Evolutionary conservation across 352 stramenopile species (phyloP).

Genomic region (Globisporangium acanthophoron): DNA sequence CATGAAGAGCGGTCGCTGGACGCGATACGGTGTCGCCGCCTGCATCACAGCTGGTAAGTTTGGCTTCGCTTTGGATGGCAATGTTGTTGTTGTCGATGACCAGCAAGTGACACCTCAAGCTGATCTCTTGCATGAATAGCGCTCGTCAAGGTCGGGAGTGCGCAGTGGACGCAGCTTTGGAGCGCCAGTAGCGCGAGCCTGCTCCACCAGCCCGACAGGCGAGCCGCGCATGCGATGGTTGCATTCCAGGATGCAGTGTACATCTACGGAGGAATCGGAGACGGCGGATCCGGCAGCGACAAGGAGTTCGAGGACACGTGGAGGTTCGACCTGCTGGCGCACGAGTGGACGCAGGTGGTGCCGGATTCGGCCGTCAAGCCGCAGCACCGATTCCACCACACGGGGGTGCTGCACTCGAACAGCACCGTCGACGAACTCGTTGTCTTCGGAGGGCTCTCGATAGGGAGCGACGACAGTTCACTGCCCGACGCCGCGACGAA

Average conservation of each 20-base stretch:
- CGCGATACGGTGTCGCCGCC: neutral
- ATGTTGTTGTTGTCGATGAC: neutral
- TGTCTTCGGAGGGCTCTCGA: constrained; percentile 45
- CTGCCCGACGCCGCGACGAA: neutral
- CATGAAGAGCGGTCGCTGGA: constrained; percentile 1
- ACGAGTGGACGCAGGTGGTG: constrained; percentile 29
- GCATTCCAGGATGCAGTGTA: constrained; percentile 48
- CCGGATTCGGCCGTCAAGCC: constrained; percentile 16
- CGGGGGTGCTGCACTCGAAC: constrained; percentile 36
- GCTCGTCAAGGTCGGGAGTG: constrained; percentile 2
- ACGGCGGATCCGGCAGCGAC: constrained; percentile 17
- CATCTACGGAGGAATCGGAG: constrained; percentile 54
- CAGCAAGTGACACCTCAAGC: neutral
- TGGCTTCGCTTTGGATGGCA: too few species aligned
- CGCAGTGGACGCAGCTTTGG: constrained; percentile 55
- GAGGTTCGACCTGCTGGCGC: constrained; percentile 35
- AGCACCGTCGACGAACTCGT: constrained; percentile 35
- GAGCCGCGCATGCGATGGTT: constrained; percentile 48
- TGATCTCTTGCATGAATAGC: constrained; percentile 1
- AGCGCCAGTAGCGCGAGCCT: constrained; percentile 14
- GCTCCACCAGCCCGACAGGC: constrained; percentile 30
- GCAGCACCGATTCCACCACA: constrained; percentile 36
- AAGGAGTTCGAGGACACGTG: constrained; percentile 75
- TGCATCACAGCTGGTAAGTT: neutral
- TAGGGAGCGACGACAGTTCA: constrained; percentile 15